Base-by-base conservation (phyloP, 108 stramenopile species). In the Conticribra guillardii region DNA sequence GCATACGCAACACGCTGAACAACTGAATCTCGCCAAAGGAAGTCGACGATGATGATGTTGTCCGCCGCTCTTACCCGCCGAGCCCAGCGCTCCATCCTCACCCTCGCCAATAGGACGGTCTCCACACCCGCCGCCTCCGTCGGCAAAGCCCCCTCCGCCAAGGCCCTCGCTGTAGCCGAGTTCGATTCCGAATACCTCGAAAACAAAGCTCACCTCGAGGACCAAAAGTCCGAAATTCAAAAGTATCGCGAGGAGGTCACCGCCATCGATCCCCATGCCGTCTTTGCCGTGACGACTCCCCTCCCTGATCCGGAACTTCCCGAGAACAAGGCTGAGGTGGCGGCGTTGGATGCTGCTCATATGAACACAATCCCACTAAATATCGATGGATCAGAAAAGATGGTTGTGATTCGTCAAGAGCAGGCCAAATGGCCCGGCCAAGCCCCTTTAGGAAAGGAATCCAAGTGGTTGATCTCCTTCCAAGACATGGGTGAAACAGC, bases 381-480 rank as follows among this genome's bases (percentile, higher is more conserved):
- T 52, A 74, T 80, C 47, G 88, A 91, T 60, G 93, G 93, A 2
- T 48, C 80, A 3, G 67, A 73, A 27, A 90, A 90, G 59, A 66
- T 82, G 55, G 87, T 90, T 16, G 84, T 88, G 63, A 90, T 90
- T 67, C 85, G 82, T 45, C 89, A 89, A 57, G 81, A 88, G 64
- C 76, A 83, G 49, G 79, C 83, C 29, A 82, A 82, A 32, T 65
- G 71, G 70, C 75, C 80, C 11, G 82, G 74, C 37, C 89, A 91
- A 53, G 50, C 84, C 19, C 85, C 92, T 9, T 59, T 82, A 21
- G 71, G 74, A 27, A 71, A 71, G 17, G 89, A 90, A 59, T 64
- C 80, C 45, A 46, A 64, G 54, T 96, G 95, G 95, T 71, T 88
- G 52, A 90, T 96, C 34, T 84, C 77, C 52, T 93, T 93, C 69